A percentile compares a stretch with the other conserved stretches of the same genome.
Conservation (phyloP, 2,329 filamentous ascomycete genomes). For the Aureobasidium sp. region DNA sequence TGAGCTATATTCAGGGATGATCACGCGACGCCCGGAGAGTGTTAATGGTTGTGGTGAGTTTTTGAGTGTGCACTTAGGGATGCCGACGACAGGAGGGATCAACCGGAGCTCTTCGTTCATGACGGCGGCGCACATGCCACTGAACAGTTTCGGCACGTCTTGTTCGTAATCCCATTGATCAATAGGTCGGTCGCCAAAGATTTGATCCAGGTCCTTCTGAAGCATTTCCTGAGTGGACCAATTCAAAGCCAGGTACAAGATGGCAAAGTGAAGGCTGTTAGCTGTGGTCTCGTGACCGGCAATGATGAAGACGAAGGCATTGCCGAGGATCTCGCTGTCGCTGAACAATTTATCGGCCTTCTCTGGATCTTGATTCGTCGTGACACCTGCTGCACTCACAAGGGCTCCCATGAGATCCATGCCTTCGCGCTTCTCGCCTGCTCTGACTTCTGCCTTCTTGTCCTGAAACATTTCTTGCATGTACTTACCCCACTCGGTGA, state of each 20-base stretch:
- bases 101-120: conserved; percentile 72
- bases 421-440: conserved; percentile 34
- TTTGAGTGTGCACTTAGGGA: conserved; percentile 57
- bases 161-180: conserved; percentile 64
- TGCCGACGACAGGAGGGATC: conserved; percentile 62
- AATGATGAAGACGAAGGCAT: conserved; percentile 57
- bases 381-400: conserved; percentile 41
- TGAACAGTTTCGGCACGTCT: conserved; percentile 58
- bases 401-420: conserved; percentile 53
- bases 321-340: conserved; percentile 63
- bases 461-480: conserved; percentile 61
- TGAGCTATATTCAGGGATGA: conserved; percentile 50
- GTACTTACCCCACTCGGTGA: conserved; percentile 60
- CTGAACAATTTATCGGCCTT: conserved; percentile 43
- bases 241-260: conserved; percentile 61
- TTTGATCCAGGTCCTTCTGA: conserved; percentile 61
- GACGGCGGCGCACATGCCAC: conserved; percentile 63
- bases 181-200: conserved; percentile 54
- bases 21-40: conserved; percentile 51
- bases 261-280: conserved; percentile 64
- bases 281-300: conserved; percentile 79
- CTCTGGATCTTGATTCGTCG: conserved; percentile 28
- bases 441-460: conserved; percentile 47
- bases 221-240: conserved; percentile 57
- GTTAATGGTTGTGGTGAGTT: conserved; percentile 49